Percentiles rank a stretch among this genome's conserved stretches.
Evolutionary conservation across 2,329 filamentous ascomycete genomes (phyloP).

Genomic region (Fusarium zealandicum): DNA sequence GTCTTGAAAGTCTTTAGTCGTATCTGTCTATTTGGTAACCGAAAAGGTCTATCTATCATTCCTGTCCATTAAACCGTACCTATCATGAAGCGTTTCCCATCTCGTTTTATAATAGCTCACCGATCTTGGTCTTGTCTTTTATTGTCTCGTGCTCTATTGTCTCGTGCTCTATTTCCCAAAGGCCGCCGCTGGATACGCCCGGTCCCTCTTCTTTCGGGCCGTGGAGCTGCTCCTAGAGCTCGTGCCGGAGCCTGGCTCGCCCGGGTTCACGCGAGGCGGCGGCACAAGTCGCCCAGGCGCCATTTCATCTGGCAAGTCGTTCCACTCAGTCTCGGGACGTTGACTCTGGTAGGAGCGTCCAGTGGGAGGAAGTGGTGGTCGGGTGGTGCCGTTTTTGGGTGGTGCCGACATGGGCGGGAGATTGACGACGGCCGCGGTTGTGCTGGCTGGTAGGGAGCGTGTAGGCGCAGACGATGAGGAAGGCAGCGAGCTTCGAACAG

Average conservation of each 20-base stretch:
- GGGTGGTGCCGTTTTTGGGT: slow-evolving; percentile 30
- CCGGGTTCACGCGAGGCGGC: slow-evolving; percentile 40
- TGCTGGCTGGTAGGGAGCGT: slow-evolving; percentile 33
- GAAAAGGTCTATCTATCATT: background rate
- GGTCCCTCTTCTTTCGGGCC: slow-evolving; percentile 64
- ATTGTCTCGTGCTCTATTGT: too few species aligned
- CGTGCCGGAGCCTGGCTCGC: slow-evolving; percentile 49
- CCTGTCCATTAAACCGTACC: too few species aligned
- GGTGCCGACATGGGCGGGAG: slow-evolving; percentile 41
- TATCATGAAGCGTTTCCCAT: slow-evolving; percentile 19
- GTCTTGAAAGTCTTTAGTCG: too few species aligned
- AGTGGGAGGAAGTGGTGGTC: slow-evolving; percentile 37
- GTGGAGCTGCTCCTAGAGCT: slow-evolving; percentile 65
- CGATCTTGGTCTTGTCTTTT: background rate
- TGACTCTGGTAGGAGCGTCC: slow-evolving; percentile 65
- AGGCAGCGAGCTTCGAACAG: slow-evolving; percentile 34
- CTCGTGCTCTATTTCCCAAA: slow-evolving; percentile 55
- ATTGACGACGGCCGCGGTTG: slow-evolving; percentile 45
- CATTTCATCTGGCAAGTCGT: slow-evolving; percentile 70
- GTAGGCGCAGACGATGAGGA: slow-evolving; percentile 27
- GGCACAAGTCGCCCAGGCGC: slow-evolving; percentile 45
- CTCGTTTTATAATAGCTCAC: background rate
- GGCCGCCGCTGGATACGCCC: slow-evolving; percentile 68
- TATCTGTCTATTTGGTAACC: background rate
- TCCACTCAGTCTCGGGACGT: slow-evolving; percentile 69